A percentile compares a stretch with the other conserved stretches of the same genome.
phyloP scores from a whole-genome alignment of 140 eudicot species.

The Bidens hawaiensis region DNA sequence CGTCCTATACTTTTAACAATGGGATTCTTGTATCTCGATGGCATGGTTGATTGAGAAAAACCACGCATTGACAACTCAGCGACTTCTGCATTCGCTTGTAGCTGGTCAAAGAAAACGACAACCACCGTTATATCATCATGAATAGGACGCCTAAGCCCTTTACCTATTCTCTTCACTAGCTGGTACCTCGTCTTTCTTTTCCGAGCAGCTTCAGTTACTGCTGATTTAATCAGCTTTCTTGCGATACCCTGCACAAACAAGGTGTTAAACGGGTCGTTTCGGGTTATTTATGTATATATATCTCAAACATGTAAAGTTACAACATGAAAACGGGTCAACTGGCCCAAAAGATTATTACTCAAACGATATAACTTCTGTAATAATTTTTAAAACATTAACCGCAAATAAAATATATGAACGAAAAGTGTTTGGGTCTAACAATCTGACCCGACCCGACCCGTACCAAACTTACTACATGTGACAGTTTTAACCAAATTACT shows the following conservation, averaged over 20 bases:
- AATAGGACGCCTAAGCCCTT: conserved; percentile 45
- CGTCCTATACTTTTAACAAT: too few relatives aligned
- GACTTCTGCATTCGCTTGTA: conserved; percentile 20
- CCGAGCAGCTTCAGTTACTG: conserved; percentile 52
- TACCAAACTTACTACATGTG: too few relatives aligned
- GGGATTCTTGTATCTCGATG: too few relatives aligned
- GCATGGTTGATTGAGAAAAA: conserved; percentile 34
- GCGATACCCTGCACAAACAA: conserved; percentile 56
- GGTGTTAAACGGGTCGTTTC: background rate
- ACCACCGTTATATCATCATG: conserved; percentile 78
- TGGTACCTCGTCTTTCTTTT: conserved; percentile 38
- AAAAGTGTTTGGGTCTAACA: too few relatives aligned
- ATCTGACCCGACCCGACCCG: too few relatives aligned
- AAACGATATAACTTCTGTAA: too few relatives aligned
- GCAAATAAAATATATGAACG: too few relatives aligned
- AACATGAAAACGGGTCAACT: background rate
- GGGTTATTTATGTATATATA: background rate
- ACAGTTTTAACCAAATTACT: too few relatives aligned
- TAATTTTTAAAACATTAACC: too few relatives aligned
- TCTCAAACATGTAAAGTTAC: background rate
- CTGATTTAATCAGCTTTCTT: conserved; percentile 48
- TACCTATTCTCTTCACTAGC: conserved; percentile 35
- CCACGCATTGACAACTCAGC: conserved; percentile 58
- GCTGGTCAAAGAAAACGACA: conserved; percentile 56
- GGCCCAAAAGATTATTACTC: too few relatives aligned